Conservation (phyloP, 345 rosid species). For the Lenwebbia sp. region DNA sequence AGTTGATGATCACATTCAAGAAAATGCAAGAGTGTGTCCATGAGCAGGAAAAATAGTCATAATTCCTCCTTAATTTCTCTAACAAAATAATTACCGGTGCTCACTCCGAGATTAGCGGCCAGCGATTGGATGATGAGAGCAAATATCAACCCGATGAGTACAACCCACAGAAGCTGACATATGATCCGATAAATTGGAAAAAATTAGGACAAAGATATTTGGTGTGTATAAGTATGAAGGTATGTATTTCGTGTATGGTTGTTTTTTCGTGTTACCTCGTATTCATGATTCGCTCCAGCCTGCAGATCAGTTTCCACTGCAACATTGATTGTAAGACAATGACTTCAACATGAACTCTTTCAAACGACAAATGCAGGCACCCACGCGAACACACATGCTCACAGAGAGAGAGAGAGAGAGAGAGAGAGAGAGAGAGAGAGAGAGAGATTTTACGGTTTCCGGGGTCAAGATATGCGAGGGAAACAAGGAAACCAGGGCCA, state of each 20-base stretch:
- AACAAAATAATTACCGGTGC: not conserved
- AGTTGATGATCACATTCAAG: not conserved
- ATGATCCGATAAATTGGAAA: not conserved
- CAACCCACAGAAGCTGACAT: not conserved
- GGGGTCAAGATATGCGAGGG: conserved; percentile 19
- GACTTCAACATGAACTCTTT: not conserved
- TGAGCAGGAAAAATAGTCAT: not conserved
- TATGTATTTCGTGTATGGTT: not conserved
- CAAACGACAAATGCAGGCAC: not conserved
- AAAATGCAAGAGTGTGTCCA: not conserved
- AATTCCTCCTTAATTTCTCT: not conserved
- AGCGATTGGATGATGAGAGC: too few species aligned
- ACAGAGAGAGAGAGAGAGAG: too few species aligned
- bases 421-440: not conserved
- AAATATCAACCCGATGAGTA: too few species aligned
- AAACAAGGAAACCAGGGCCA: too few species aligned
- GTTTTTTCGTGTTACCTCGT: conserved; percentile 25
- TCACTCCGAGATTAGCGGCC: too few species aligned
- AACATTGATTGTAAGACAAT: not conserved
- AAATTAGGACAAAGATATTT: not conserved
- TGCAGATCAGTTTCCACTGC: conserved; percentile 75
- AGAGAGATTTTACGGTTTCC: conserved; percentile 9
- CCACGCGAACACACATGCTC: not conserved
- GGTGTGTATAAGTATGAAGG: not conserved
- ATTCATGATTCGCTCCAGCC: conserved; percentile 53